Base-by-base conservation (phyloP, 257 asterid genomes). In the Catharanthus roseus region DNA sequence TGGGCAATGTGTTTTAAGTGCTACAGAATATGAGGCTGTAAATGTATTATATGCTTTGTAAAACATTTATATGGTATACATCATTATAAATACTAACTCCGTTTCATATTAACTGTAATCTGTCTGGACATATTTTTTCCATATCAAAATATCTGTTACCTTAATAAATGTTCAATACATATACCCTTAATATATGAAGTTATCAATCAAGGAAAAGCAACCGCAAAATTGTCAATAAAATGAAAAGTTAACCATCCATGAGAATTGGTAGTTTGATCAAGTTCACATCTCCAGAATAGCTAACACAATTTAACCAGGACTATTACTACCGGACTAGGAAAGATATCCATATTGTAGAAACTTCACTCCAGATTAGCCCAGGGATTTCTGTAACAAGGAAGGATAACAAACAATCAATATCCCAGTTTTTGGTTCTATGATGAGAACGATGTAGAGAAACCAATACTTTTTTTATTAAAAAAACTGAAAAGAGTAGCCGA, bases 1-100 rank as follows among this genome's bases (percentile, higher is more conserved):
- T 72, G 81, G 81, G 70, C 23, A 66, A 50, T 24, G 67, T 79
- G 83, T 67, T 77, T 79, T 55, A 74, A 36, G 44, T 56, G 71
- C 68, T 63, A 60, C 6, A 38, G 21, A 21, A 60, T 39, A 24
- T 60, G 65, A 71, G 29, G 65, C 23, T 73, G 69, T 24, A 68
- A 73, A 64, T 16, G 39, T 29, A n/a, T n/a, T n/a, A n/a, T n/a
- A 5, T 24, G 10, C 29, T 24, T 55, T 24, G 6, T 12, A 53
- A 34, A 6, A 12, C 66, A 21, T 70, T 70, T 18, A 1, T 18
- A 1, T n/a, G 6, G 12, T 29, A 11, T 31, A 3, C n/a, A 68
- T 28, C 29, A 3, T 39, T 0, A 16, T 10, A 67, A n/a, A n/a
- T n/a, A n/a, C n/a, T n/a, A n/a, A n/a, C n/a, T n/a, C n/a, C n/a